Evolutionary conservation across 148 eudicot genomes (phyloP), one percentile per base, ranked within the genome.

Genomic region (Hydrangea macrophylla): DNA sequence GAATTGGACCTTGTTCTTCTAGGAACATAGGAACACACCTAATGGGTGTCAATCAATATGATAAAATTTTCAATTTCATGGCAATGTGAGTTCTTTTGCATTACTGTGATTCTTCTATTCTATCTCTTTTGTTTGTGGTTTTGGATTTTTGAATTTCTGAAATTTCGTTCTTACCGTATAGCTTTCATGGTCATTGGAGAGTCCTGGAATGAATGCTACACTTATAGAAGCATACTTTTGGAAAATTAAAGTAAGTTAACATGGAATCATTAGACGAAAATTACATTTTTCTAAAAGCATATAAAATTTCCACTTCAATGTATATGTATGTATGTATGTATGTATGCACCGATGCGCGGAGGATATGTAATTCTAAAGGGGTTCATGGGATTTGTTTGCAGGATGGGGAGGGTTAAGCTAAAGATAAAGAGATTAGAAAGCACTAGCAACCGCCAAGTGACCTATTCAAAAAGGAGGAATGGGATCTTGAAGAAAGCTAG

Each of bases 381-480:
- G 11, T 59, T 74, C 64, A n/a, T n/a, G n/a, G n/a, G n/a, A n/a
- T 28, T 75, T 24, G 57, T 67, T 67, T 80, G 65, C 72, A 75
- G 81, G 67, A 88, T 89, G 95, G 95, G 95, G 77, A 86, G 95
- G 80, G 95, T 89, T 78, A 89, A 89, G 79, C 62, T 89, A 37
- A 86, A 89, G 80, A 89, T 89, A 30, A 86, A 86, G 78, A 84
- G 83, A 73, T 70, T 89, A 70, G 95, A 89, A 69, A 89, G 79
- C 74, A 84, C 73, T 50, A 82, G 85, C 76, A 89, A 75, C 61
- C 82, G 91, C 32, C 95, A 89, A 77, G 85, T 89, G 67, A 89
- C 95, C 12, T 89, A 80, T 66, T 84, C 94, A 0, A 89, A 89
- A 72, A 70, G 95, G 65, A 80, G 88, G 51, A 81, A 67, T 73